Conservation (phyloP, 306 rosid genomes). For the Malus domestica region ASM211411v1 NC_041804.1:4367001-4367500, state of each 20-base stretch:
- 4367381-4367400: neutral
- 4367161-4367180: conserved; percentile 35
- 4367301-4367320: conserved; percentile 32
- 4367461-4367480: conserved; percentile 24
- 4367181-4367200: conserved; percentile 22
- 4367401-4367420: neutral
- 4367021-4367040: conserved; percentile 83
- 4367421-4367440: conserved; percentile 20
- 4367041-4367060: conserved; percentile 67
- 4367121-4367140: conserved; percentile 69
- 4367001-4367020: conserved; percentile 87
- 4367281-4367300: conserved; percentile 16
- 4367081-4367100: conserved; percentile 78
- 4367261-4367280: conserved; percentile 29
- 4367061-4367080: conserved; percentile 57
- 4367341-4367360: neutral
- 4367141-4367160: conserved; percentile 24
- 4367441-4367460: conserved; percentile 34
- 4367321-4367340: neutral
- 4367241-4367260: conserved; percentile 1
- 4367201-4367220: neutral
- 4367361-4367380: too few species aligned
- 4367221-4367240: neutral
- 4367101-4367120: conserved; percentile 69
- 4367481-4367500: conserved; percentile 70